Evolutionary conservation across 306 rosid species (phyloP).

Genomic region (Rosa chinensis): DNA sequence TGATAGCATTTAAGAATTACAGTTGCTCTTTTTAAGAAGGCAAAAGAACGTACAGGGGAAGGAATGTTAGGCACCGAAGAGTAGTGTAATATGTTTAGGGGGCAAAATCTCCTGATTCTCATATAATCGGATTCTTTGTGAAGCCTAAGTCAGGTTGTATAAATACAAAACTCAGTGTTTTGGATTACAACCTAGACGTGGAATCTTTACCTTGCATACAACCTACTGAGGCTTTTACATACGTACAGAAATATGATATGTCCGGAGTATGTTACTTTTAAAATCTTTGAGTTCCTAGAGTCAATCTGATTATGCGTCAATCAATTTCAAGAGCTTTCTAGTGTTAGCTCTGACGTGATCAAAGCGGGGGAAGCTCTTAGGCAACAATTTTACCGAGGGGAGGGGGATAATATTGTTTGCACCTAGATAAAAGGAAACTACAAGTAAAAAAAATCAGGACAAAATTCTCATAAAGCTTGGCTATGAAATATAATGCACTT

Average conservation of each 20-base stretch:
- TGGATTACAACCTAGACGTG: neutral
- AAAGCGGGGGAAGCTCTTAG: neutral
- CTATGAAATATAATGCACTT: constrained; percentile 23
- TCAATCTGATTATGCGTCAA: constrained; percentile 5
- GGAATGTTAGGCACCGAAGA: neutral
- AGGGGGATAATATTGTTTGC: constrained; percentile 11
- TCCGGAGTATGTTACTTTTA: neutral
- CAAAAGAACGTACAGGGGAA: neutral
- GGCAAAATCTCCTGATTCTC: neutral
- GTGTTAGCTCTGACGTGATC: neutral
- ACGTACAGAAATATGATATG: neutral
- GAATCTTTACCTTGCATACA: neutral
- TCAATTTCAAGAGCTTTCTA: neutral
- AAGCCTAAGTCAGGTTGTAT: neutral
- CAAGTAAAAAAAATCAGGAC: constrained; percentile 12
- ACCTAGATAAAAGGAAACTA: constrained; percentile 13
- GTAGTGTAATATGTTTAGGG: neutral
- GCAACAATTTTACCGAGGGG: neutral
- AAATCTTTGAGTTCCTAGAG: neutral
- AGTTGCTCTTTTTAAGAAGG: neutral
- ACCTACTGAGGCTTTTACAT: neutral
- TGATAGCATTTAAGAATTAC: neutral
- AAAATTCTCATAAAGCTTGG: neutral
- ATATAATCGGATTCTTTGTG: neutral
- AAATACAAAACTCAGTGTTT: neutral